Base-by-base conservation (phyloP, 192 early-diverging fungal genomes). In the Backusella westeae region DNA sequence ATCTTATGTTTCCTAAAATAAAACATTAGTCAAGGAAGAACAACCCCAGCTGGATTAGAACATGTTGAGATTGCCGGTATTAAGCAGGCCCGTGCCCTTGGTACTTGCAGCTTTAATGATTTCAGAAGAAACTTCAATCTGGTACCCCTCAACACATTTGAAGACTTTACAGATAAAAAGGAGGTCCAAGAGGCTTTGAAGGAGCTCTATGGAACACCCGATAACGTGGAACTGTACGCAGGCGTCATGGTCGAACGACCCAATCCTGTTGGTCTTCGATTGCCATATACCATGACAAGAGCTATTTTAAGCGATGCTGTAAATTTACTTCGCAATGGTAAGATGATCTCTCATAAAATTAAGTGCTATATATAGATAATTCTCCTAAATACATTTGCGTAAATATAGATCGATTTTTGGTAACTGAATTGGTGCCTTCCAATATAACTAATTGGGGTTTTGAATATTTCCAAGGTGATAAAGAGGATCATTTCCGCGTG, bases 361-460 rank as follows among this genome's bases (percentile, higher is more conserved):
- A 39, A 67, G 10, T 39, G 8, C 2, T 10, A 39, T 39, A 3
- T 39, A 39, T 39, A 39, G 38, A 7, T 39, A 39, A 39, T 39
- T 10, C 0, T 39, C 10, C 38, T 1, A 10, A 38, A 8, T 38
- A 2, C 38, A 38, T 10, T 10, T 19, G 63, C 63, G 21, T n/a
- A 63, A 29, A n/a, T 69, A 80, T 69, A 80, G 87, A 88, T 78
- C 81, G 87, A 19, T 87, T 88, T 69, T 69, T 79, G 7, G 71
- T 73, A 12, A 67, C 84, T 39, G 87, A 81, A 35, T 49, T 83
- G 34, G 84, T 53, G 29, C 83, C 84, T 7, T 59, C 71, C 23
- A 81, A 78, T 66, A 69, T 88, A 17, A 87, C 86, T 34, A 78
- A 79, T 41, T 88, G 85, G 85, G 87, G 86, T 2, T 80, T 69